Base-by-base conservation (phyloP, 768 basidiomycete genomes). In the Agaricus blazei region DNA sequence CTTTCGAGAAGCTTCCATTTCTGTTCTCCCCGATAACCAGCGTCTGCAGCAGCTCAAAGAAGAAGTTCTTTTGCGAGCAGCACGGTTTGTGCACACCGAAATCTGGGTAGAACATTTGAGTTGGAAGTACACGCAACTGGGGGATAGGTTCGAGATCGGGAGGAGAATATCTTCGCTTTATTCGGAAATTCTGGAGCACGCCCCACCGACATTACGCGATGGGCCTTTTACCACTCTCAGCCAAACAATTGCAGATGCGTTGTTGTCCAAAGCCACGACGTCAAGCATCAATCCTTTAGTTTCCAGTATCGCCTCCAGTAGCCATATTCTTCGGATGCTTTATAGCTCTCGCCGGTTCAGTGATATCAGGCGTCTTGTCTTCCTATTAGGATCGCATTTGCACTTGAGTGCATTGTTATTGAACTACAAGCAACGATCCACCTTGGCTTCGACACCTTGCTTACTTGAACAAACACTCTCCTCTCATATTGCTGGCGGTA, bases 91-190 rank as follows among this genome's bases (percentile, higher is more conserved):
- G 8, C 90, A 93, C 62, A 81, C 82, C 7, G 90, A 95, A 65
- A 84, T 96, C 19, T 98, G 94, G 94, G 80, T 87, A 0, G 87
- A 88, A 61, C 88, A 92, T 67, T 66, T 84, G 38, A 81, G 84
- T 2, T 98, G 94, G 94, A 89, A 90, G 66, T 97, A 93, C 60
- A 74, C 75, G 3, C 86, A 87, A 53, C 75, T 94, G 11, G 86
- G 87, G 4, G 88, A 92, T 64, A 80, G 89, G 38, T 95, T 91
- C 63, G 88, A 92, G 71, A 87, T 98, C 46, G 87, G 87, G 19
- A 75, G 79, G 51, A 74, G 84, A 14, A 74, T 93, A 26, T 78
- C 83, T 9, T 73, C 75, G 7, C 72, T 95, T 28, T 95, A 89
- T 65, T 72, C 78, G 12, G 77, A 81, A 40, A 78, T 93, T 11